Conservation (phyloP, 2,329 filamentous ascomycete genomes). For the Coniella lustricola region DNA sequence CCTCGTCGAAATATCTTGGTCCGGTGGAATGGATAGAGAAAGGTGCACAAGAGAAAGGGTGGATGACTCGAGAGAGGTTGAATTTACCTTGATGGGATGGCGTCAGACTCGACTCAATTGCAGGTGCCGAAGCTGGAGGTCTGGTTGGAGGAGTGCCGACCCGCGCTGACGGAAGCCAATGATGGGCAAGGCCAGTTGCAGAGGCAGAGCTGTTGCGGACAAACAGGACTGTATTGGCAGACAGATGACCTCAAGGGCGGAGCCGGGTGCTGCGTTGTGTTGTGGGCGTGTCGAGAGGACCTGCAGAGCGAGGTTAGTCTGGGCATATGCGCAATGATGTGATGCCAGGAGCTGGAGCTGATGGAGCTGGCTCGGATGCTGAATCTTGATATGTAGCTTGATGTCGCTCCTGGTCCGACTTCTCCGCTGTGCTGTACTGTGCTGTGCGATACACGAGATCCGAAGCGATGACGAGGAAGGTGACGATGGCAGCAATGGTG, state of each 20-base stretch:
- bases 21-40: too few relatives aligned
- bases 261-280: background rate
- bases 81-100: too few relatives aligned
- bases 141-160: background rate
- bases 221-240: background rate
- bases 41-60: too few relatives aligned
- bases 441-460: background rate
- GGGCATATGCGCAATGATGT: background rate
- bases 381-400: too few relatives aligned
- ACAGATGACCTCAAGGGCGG: background rate
- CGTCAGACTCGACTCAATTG: background rate
- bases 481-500: background rate
- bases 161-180: constrained; percentile 8
- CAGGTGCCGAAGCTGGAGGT: background rate
- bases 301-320: background rate
- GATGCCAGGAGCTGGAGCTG: background rate
- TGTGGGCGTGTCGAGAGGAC: background rate
- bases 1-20: too few relatives aligned
- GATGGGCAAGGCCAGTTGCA: background rate
- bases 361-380: too few relatives aligned
- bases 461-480: background rate
- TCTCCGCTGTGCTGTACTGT: background rate
- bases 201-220: background rate
- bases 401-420: too few relatives aligned
- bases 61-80: too few relatives aligned